Evolutionary conservation across 2,329 filamentous ascomycete genomes (phyloP), one percentile per base, ranked within the genome.

Genomic region (Chaetoscypha palmicola): DNA sequence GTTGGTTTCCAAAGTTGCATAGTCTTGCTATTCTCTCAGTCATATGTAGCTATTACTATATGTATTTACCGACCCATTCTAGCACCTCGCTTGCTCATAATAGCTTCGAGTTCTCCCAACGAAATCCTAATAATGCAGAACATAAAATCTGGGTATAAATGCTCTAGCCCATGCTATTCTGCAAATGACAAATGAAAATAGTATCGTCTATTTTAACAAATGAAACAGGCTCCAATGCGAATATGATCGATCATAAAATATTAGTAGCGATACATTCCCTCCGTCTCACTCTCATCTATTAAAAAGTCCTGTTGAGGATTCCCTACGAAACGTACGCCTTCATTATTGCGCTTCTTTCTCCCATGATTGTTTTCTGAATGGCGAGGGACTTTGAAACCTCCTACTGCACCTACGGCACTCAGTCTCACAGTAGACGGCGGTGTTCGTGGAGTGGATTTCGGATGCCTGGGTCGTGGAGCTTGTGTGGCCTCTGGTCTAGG

Each of bases 371-470:
- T 22, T 4, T 21, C 16, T 14, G 19, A 17, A 12, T 9, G 9
- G 12, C 21, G 12, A n/a, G 20, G n/a, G n/a, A n/a, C 14, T 3
- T 22, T 28, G n/a, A 28, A 28, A 3, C 14, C 39, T 7, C n/a
- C 14, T n/a, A 17, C n/a, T n/a, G n/a, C 14, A 24, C 39, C 31
- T 10, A 41, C 31, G 19, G 39, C 31, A 22, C 39, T 41, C 14
- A 28, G 10, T 34, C 39, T 33, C 3, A 21, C 39, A 8, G 39
- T 5, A 5, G 39, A 28, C 2, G 30, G 31, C n/a, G 32, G 32
- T 3, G 32, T 34, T 3, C n/a, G n/a, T 9, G 32, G 32, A 34
- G 32, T 10, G 11, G 26, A 20, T 5, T 33, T 41, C 8, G 10
- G 20, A 7, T 28, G n/a, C 5, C n/a, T 7, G 21, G 14, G 14